phyloP scores from a whole-genome alignment of 345 rosid species.

The Populus tremula region DNA sequence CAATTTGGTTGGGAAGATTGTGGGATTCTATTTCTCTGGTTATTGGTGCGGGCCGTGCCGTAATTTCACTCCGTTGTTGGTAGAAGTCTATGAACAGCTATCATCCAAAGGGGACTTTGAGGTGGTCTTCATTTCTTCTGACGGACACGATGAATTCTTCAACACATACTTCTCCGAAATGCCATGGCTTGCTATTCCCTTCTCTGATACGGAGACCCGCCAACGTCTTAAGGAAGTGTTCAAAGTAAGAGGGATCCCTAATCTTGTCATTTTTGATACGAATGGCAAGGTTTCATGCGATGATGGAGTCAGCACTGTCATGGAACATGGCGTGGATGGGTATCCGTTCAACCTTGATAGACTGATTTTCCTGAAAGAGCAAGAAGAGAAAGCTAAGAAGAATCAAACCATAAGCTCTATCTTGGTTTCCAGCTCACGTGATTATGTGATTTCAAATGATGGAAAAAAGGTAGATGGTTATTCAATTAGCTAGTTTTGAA shows the following conservation, averaged over 20 bases:
- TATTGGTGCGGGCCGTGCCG: conserved; percentile 22
- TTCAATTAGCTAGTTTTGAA: neutral
- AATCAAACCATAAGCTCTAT: conserved; percentile 32
- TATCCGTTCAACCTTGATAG: conserved; percentile 1
- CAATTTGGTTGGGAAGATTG: conserved; percentile 24
- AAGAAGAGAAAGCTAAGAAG: conserved; percentile 35
- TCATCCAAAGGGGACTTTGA: conserved; percentile 22
- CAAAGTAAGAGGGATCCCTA: no score
- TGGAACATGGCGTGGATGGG: no score
- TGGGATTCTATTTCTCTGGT: conserved; percentile 33
- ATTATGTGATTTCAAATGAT: conserved; percentile 29
- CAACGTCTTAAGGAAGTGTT: no score
- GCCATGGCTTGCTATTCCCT: no score
- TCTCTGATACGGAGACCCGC: no score
- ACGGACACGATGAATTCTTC: neutral
- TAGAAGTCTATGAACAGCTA: conserved; percentile 18
- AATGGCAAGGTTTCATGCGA: no score
- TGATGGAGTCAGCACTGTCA: no score
- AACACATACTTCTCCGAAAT: no score
- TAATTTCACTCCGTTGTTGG: conserved; percentile 17
- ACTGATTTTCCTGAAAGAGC: conserved; percentile 11
- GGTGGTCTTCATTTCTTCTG: conserved; percentile 35
- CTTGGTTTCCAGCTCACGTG: conserved; percentile 21
- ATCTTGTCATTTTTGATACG: no score
- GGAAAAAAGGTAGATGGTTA: conserved; percentile 25